Evolutionary conservation across 2,329 filamentous ascomycete species (phyloP), one percentile per base, ranked within the genome.

Genomic region (Amesomyces nigricolor): DNA sequence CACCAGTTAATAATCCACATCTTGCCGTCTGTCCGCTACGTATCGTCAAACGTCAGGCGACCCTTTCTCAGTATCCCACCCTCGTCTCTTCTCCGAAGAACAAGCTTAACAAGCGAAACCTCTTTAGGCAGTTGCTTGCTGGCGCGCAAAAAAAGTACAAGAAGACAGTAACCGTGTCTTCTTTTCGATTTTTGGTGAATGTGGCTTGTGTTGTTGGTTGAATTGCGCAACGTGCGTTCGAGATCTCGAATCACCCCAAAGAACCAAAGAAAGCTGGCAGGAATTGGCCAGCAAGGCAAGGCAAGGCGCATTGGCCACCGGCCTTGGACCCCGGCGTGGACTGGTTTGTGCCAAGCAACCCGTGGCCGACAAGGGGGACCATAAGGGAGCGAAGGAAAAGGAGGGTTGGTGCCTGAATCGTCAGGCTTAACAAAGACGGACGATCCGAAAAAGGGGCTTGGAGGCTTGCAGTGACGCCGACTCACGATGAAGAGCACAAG

Each of bases 1-100:
- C 89, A 95, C 90, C 91, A 96, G 82, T 92, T 91, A 71, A 95
- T 76, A 73, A 96, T 88, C 89, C 89, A 95, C 91, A 96, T 95
- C 62, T 69, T 79, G 74, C 64, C 62, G 26, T 47, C 45, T 26
- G 22, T 26, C 22, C 22, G 42, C 32, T 48, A 1, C 32, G 38
- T 19, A 37, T 17, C 8, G 46, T 49, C 44, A 48, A 26, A 38
- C 39, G 46, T 49, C 14, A 37, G 50, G 44, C 46, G 47, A 44
- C 47, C 19, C 32, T 32, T 44, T 22, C n/a, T 22, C 26, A 37
- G 8, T 50, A 14, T 40, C 48, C 10, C 40, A 37, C 16, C 13
- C 42, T 10, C 8, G 10, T 4, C 47, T 17, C 13, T 29, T 11
- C 16, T 37, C 13, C 22, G n/a, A 17, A 14, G n/a, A 8, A 42